phyloP scores from a whole-genome alignment of 495 filamentous ascomycete species.

The Podospora anserina region DNA sequence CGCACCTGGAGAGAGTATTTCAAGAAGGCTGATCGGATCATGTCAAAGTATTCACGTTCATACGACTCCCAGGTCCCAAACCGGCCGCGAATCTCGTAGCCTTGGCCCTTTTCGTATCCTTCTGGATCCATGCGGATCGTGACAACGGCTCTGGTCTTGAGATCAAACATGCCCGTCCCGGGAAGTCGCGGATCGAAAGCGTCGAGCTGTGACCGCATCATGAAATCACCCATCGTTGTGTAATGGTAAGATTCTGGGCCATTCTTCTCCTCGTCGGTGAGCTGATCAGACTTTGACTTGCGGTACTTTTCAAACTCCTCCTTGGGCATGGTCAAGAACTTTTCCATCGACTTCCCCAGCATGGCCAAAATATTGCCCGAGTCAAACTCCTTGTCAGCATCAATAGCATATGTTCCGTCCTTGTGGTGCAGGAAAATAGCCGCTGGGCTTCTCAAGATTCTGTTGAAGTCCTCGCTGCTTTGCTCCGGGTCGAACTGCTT shows the following conservation, averaged over 20 bases:
- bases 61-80: constrained; percentile 82
- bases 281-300: constrained; percentile 57
- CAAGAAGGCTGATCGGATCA: constrained; percentile 91
- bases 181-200: constrained; percentile 83
- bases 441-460: constrained; percentile 63
- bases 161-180: constrained; percentile 91
- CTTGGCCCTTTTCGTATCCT: constrained; percentile 69
- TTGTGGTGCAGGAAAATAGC: constrained; percentile 84
- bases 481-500: constrained; percentile 56
- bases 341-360: constrained; percentile 94
- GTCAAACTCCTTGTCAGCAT: constrained; percentile 93
- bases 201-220: constrained; percentile 95
- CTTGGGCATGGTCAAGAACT: constrained; percentile 78
- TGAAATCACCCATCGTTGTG: constrained; percentile 79
- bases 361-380: constrained; percentile 79
- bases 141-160: constrained; percentile 91
- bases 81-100: constrained; percentile 78
- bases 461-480: constrained; percentile 59
- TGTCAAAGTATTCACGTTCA: constrained; percentile 94
- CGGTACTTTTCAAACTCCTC: constrained; percentile 83
- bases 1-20: constrained; percentile 96
- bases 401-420: constrained; percentile 88
- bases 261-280: constrained; percentile 61
- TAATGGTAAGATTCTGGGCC: constrained; percentile 81
- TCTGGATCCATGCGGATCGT: constrained; percentile 80